Evolutionary conservation across 257 asterid species (phyloP).

Genomic region (Voacanga thouarsii): DNA sequence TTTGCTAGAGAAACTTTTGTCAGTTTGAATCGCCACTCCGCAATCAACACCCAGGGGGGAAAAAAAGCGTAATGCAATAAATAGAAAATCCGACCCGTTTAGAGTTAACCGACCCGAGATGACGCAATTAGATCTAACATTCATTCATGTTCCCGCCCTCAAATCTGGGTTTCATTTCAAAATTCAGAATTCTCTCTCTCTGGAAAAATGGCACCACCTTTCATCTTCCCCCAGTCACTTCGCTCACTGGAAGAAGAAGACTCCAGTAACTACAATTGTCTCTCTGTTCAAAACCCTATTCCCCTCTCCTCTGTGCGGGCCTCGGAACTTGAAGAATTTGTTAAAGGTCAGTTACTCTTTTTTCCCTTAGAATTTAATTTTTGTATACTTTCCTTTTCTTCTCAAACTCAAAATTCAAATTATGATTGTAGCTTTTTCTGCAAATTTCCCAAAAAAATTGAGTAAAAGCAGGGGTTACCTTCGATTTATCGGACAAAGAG

Average conservation of each 20-base stretch:
- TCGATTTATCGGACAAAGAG: conserved; percentile 90
- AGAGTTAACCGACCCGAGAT: background rate
- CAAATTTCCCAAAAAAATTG: background rate
- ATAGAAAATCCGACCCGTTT: background rate
- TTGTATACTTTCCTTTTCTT: background rate
- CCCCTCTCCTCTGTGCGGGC: conserved; percentile 49
- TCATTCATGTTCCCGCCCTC: conserved; percentile 3
- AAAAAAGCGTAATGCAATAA: no score
- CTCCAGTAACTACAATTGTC: conserved; percentile 32
- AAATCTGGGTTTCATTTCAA: background rate
- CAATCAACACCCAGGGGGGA: no score
- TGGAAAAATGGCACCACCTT: conserved; percentile 57
- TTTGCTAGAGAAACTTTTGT: no score
- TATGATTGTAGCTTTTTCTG: background rate
- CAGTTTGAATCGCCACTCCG: no score
- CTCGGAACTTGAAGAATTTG: conserved; percentile 80
- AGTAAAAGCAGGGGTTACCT: conserved; percentile 53
- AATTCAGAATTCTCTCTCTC: background rate
- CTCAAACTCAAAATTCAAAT: background rate
- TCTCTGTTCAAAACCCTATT: conserved; percentile 47
- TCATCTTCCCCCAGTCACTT: conserved; percentile 69
- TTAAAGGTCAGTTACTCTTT: conserved; percentile 53
- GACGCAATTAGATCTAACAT: background rate
- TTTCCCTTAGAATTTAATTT: background rate
- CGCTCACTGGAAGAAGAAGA: conserved; percentile 54